Conservation (phyloP, 2,329 filamentous ascomycete species). For the Colletotrichum tropicicola region DNA sequence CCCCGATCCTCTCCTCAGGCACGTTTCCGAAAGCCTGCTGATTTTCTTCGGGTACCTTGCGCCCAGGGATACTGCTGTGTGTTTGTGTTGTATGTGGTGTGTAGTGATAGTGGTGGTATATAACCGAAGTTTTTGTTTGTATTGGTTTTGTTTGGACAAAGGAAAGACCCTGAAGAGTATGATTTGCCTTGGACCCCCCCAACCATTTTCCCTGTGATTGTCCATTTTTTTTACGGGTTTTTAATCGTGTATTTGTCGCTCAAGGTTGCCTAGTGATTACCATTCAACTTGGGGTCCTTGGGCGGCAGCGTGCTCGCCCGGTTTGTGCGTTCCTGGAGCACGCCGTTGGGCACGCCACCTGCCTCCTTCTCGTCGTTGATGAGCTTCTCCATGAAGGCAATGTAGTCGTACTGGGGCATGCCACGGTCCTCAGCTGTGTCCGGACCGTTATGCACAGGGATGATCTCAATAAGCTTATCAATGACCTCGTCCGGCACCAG, state of each 20-base stretch:
- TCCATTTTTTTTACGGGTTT: background rate
- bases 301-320: conserved; percentile 42
- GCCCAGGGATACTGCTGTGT: conserved; percentile 2
- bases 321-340: conserved; percentile 46
- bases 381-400: conserved; percentile 94
- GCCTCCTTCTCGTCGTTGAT: conserved; percentile 56
- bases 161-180: conserved; percentile 1
- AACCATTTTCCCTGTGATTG: background rate
- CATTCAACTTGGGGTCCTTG: conserved; percentile 45
- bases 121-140: background rate
- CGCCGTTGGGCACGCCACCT: conserved; percentile 38
- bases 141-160: background rate
- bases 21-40: background rate
- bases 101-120: background rate
- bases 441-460: conserved; percentile 85
- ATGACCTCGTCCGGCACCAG: conserved; percentile 98
- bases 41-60: background rate
- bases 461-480: conserved; percentile 86
- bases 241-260: background rate
- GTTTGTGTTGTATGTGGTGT: background rate
- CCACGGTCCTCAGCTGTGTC: conserved; percentile 88
- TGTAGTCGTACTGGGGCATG: conserved; percentile 92
- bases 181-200: background rate
- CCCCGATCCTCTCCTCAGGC: background rate
- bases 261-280: conserved; percentile 33